Evolutionary conservation across 257 asterid genomes (phyloP), one percentile per base, ranked within the genome.

Genomic region (Perilla frutescens): DNA sequence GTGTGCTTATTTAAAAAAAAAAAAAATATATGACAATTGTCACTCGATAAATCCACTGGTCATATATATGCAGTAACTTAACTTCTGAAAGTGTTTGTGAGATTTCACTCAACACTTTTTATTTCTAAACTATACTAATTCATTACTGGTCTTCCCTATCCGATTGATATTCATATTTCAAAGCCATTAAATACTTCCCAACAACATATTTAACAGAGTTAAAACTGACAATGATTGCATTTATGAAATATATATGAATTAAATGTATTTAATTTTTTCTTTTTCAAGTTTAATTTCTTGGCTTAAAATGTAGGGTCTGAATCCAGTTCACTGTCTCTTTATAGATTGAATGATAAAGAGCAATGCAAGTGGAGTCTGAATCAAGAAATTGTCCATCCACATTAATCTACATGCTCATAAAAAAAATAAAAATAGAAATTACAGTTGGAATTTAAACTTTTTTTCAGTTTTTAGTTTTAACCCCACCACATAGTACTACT

Each of bases 331-430:
- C 39, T 34, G 72, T 75, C 76, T 69, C 72, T 57, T 62, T 56
- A 37, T 67, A 53, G 77, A 71, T 49, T 75, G 81, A 72, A 62
- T 56, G 81, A 79, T 82, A 82, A 77, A 76, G 80, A 73, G 74
- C 76, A 82, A 9, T 77, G 72, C 82, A 79, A 84, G 84, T 82
- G 82, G 84, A 76, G 49, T 76, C 84, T 82, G 82, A 69, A 75
- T 63, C 83, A 78, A 82, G 40, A 57, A 68, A 78, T 81, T 71
- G 81, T 75, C 82, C 61, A 65, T 56, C 83, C 76, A 73, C 72
- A 63, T 7, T 62, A 62, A 26, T 67, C 50, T 64, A 55, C 45
- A 58, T 53, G 50, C 66, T 58, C 70, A 15, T 65, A 68, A 60
- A n/a, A 41, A 53, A 73, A n/a, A n/a, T n/a, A 20, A 20, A 20